Evolutionary conservation across 2,329 filamentous ascomycete species (phyloP).

Genomic region (Hypoxylon sp.): DNA sequence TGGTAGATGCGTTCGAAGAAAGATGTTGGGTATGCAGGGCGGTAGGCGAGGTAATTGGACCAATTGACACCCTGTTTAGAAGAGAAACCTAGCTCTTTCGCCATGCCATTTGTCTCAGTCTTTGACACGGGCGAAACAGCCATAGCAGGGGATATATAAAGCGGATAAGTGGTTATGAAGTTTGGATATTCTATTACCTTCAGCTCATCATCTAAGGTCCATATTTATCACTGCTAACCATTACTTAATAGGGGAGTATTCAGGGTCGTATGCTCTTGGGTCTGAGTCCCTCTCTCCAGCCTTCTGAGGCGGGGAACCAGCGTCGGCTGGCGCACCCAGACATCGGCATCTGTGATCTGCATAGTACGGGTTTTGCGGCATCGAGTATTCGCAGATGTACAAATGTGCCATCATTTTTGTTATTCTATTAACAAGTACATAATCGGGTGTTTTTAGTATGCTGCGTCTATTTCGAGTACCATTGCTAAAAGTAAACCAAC

Average conservation of each 20-base stretch:
- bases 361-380: not conserved
- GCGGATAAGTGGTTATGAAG: not conserved
- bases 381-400: not conserved
- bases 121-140: not conserved
- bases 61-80: constrained; percentile 32
- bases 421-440: not conserved
- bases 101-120: not conserved
- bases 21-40: constrained; percentile 38
- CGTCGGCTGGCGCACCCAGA: not conserved
- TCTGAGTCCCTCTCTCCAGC: not conserved
- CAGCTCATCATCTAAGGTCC: not conserved
- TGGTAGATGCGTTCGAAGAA: constrained; percentile 44
- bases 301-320: not conserved
- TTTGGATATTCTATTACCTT: constrained; percentile 1
- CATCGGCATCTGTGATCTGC: not conserved
- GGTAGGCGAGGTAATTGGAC: constrained; percentile 41
- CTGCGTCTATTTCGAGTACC: not conserved
- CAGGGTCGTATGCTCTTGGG: not conserved
- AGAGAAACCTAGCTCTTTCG: constrained; percentile 30
- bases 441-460: not conserved
- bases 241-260: not conserved
- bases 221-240: not conserved
- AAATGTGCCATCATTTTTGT: not conserved
- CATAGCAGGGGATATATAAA: not conserved
- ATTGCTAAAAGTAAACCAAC: not conserved